Percentiles rank a stretch among this genome's conserved stretches.
These are phyloP conservation scores for Fragilaria crotonensis DNA, from an alignment of 108 stramenopile genomes.

Conservation along the genomic window DNA sequence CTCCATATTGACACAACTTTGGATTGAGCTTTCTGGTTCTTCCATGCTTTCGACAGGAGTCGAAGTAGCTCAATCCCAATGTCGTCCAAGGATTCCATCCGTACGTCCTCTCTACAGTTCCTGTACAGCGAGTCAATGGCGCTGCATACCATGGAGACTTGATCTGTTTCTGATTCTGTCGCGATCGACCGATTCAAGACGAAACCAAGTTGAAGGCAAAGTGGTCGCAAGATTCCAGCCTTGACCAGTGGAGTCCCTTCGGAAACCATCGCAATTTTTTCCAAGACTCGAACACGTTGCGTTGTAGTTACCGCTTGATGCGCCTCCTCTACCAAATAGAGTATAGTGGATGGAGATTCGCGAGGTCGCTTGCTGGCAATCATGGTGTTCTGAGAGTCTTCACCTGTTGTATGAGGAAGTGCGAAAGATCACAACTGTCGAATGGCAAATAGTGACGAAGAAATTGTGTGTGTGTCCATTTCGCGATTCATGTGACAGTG, in stretches of 20 bases:
- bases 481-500: too few relatives aligned
- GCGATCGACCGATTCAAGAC: conserved; percentile 4
- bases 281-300: conserved; percentile 16
- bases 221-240: conserved; percentile 10
- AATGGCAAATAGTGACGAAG: too few relatives aligned
- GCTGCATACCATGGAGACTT: conserved; percentile 2
- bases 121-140: conserved; percentile 22
- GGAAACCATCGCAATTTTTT: conserved; percentile 3
- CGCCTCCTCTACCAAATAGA: background rate
- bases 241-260: conserved; percentile 7
- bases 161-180: background rate
- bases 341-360: too few relatives aligned
- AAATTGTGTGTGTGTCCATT: too few relatives aligned
- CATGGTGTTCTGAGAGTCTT: too few relatives aligned
- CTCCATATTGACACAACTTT: background rate
- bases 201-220: conserved; percentile 30
- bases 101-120: conserved; percentile 1
- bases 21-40: background rate
- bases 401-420: too few relatives aligned
- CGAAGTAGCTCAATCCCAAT: conserved; percentile 13
- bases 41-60: conserved; percentile 1
- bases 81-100: conserved; percentile 10
- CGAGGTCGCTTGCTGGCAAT: too few relatives aligned
- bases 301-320: conserved; percentile 21
- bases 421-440: too few relatives aligned